Evolutionary conservation across 768 basidiomycete species (phyloP), one percentile per base, ranked within the genome.

Genomic region (Mrakia frigida): DNA sequence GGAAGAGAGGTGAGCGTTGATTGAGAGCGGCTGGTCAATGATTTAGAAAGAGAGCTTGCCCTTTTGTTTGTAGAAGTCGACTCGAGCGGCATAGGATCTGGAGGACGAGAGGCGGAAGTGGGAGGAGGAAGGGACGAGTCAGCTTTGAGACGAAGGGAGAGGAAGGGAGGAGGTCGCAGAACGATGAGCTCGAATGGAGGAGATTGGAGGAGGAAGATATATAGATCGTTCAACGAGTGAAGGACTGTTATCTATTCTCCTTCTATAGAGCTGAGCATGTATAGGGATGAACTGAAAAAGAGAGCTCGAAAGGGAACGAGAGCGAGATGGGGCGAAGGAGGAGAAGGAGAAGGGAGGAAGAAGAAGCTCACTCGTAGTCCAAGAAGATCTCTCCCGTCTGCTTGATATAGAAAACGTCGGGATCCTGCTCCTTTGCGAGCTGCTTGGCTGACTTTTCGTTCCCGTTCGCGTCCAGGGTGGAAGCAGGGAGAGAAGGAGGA

Each of bases 321-420:
- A 31, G 3, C 52, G 70, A 72, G 70, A 72, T 72, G 53, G 80
- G 77, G 78, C 77, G 68, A 70, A 80, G 56, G 72, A 69, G 78
- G 65, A 77, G 65, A 69, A 82, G 81, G 74, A 79, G 77, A 56
- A 72, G 74, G 69, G 80, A 79, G 28, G 68, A 70, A 50, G 52
- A 41, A 10, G 71, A 31, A 74, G 87, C 92, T 82, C 82, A 97
- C 95, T 97, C 94, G 82, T 97, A 98, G 82, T 90, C 90, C 79
- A 93, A 90, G 83, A 98, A 98, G 84, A 98, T 92, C 88, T 98
- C 96, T 82, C 95, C 96, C 4, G 96, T 98, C 84, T 93, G 90
- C 79, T 89, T 86, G 82, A 98, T 90, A 86, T 92, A 95, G 85
- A 90, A 98, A 83, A 98, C 94, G 79, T 90, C 89, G 82, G 85